Conservation (phyloP, 441 rosid genomes). For the Brassica hybrid region DNA sequence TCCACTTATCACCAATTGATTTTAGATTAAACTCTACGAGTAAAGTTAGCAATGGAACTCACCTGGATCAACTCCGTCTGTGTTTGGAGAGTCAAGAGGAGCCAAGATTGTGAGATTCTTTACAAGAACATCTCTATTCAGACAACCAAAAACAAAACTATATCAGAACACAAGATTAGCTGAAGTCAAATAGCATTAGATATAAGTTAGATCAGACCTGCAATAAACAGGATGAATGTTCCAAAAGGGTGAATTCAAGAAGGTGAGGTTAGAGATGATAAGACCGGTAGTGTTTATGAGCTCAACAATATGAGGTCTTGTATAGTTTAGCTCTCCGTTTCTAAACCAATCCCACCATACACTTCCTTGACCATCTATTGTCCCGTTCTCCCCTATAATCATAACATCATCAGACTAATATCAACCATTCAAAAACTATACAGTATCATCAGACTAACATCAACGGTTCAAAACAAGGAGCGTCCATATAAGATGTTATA, state of each 20-base stretch:
- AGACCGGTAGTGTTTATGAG: slow-evolving; percentile 83
- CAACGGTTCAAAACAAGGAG: background rate
- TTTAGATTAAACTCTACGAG: background rate
- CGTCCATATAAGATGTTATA: background rate
- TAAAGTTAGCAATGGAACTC: no score
- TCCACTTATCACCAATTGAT: background rate
- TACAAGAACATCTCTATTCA: slow-evolving; percentile 83
- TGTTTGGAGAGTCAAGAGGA: slow-evolving; percentile 95
- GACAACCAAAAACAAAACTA: slow-evolving; percentile 44
- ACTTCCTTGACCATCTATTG: slow-evolving; percentile 94
- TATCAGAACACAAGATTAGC: slow-evolving; percentile 40
- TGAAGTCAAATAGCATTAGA: no score
- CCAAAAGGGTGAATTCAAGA: slow-evolving; percentile 98
- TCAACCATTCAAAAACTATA: no score
- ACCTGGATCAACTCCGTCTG: slow-evolving; percentile 99
- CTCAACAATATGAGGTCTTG: slow-evolving; percentile 96
- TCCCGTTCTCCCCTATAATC: slow-evolving; percentile 84
- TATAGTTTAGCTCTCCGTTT: slow-evolving; percentile 71
- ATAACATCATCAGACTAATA: no score
- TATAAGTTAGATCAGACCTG: slow-evolving; percentile 59
- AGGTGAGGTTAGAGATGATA: slow-evolving; percentile 83
- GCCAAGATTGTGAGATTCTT: slow-evolving; percentile 89
- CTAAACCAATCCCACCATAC: slow-evolving; percentile 90
- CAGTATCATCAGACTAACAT: background rate
- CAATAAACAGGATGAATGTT: slow-evolving; percentile 96